phyloP scores from a whole-genome alignment of 2,329 filamentous ascomycete species.

The Bertia moriformis region DNA sequence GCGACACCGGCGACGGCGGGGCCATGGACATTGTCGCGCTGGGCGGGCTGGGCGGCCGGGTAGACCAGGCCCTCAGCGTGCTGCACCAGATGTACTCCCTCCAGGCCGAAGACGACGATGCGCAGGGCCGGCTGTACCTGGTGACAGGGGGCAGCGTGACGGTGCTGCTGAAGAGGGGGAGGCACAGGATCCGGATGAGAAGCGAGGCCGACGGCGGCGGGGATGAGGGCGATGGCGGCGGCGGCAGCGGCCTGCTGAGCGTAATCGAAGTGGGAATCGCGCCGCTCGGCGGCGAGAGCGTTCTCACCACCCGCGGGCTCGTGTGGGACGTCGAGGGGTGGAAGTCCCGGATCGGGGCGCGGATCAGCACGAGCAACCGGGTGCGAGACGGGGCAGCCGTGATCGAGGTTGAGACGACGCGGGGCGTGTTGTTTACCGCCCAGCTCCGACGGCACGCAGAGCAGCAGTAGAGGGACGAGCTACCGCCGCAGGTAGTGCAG shows the following conservation, averaged over 20 bases:
- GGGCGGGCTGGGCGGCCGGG: conserved; percentile 74
- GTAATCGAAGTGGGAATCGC: conserved; percentile 75
- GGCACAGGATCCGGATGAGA: conserved; percentile 58
- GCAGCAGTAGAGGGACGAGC: neutral
- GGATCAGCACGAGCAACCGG: conserved; percentile 70
- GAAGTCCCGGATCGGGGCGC: conserved; percentile 61
- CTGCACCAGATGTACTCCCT: conserved; percentile 69
- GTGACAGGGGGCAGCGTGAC: conserved; percentile 70
- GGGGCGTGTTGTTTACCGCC: conserved; percentile 62
- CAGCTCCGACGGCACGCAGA: conserved; percentile 15
- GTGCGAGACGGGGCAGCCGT: conserved; percentile 41
- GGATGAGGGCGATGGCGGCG: conserved; percentile 18
- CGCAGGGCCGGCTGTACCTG: conserved; percentile 53
- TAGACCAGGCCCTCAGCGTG: conserved; percentile 83
- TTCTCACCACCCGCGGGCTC: conserved; percentile 67
- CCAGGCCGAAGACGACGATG: conserved; percentile 32
- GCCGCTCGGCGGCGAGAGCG: conserved; percentile 63
- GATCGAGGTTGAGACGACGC: conserved; percentile 47
- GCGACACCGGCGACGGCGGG: too few species aligned
- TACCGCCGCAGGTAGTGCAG: conserved; percentile 63
- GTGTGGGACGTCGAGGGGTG: conserved; percentile 84
- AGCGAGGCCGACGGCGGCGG: conserved; percentile 20
- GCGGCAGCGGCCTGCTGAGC: too few species aligned
- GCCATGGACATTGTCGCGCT: conserved; percentile 59
- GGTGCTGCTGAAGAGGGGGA: conserved; percentile 60